Percentiles rank a stretch among this genome's conserved stretches.
These are phyloP conservation scores for Herpetospermum pedunculosum DNA, from an alignment of 306 rosid genomes.

Conservation along the genomic window DNA sequence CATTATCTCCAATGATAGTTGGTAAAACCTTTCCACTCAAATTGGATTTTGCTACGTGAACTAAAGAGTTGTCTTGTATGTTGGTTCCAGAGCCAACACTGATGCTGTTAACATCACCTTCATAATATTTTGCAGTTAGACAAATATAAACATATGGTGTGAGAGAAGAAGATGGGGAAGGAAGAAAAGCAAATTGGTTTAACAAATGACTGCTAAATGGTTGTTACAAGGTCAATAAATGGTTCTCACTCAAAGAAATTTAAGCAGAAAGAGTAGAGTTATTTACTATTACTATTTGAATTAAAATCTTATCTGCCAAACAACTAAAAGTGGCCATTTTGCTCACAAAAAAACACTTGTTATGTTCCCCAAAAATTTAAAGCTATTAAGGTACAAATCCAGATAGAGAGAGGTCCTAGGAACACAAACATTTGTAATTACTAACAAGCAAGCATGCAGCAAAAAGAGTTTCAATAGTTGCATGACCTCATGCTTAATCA, in stretches of 20 bases:
- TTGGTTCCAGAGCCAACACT: slow-evolving; percentile 87
- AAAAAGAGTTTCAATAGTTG: background rate
- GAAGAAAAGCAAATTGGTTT: background rate
- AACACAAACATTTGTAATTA: background rate
- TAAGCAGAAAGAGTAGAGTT: background rate
- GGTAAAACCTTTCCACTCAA: slow-evolving; percentile 87
- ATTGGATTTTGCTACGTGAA: slow-evolving; percentile 82
- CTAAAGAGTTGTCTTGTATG: slow-evolving; percentile 93
- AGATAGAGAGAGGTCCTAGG: no score
- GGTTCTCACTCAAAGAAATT: background rate
- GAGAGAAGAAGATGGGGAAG: background rate
- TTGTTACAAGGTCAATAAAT: background rate
- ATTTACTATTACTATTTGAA: background rate
- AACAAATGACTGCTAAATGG: background rate
- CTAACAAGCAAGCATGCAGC: background rate
- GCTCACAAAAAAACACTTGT: background rate
- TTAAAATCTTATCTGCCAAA: background rate
- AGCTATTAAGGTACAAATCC: background rate
- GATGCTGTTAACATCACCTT: slow-evolving; percentile 88
- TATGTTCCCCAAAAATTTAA: background rate
- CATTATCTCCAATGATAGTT: slow-evolving; percentile 79
- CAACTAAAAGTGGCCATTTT: background rate
- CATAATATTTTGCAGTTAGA: slow-evolving; percentile 7
- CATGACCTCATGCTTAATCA: background rate
- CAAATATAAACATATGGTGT: background rate